Conservation (phyloP, 75 land plant species). For the Pinus taeda region DNA sequence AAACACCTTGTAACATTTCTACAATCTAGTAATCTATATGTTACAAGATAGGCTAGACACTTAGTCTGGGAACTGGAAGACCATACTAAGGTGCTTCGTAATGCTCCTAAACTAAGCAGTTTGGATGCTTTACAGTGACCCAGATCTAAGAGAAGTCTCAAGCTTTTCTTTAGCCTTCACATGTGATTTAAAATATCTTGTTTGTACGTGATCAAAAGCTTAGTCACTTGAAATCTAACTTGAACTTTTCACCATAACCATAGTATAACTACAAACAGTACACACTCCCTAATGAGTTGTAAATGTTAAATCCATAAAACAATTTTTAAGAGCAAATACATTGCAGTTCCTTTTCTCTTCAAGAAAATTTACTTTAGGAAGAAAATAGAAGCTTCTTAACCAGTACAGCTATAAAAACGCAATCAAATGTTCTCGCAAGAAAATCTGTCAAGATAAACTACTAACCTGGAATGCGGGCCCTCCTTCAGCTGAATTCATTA, state of each 20-base stretch:
- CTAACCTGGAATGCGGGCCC: constrained; percentile 97
- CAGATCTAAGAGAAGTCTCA: background rate
- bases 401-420: background rate
- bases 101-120: too few relatives aligned
- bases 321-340: too few relatives aligned
- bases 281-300: too few relatives aligned
- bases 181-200: background rate
- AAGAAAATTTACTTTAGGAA: background rate
- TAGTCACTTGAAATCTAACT: background rate
- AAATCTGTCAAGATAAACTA: background rate
- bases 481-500: constrained; percentile 77
- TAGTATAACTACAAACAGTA: background rate
- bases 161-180: background rate
- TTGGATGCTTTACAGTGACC: background rate
- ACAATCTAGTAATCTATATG: background rate
- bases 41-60: background rate
- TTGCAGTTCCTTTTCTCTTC: too few relatives aligned
- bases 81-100: too few relatives aligned
- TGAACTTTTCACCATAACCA: background rate
- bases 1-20: background rate
- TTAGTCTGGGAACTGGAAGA: background rate
- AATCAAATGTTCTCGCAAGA: background rate
- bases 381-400: background rate
- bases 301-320: too few relatives aligned
- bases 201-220: too few relatives aligned